These are phyloP conservation scores for Cercospora zeina DNA, from an alignment of 2,329 filamentous ascomycete species.

Conservation along the genomic window DNA sequence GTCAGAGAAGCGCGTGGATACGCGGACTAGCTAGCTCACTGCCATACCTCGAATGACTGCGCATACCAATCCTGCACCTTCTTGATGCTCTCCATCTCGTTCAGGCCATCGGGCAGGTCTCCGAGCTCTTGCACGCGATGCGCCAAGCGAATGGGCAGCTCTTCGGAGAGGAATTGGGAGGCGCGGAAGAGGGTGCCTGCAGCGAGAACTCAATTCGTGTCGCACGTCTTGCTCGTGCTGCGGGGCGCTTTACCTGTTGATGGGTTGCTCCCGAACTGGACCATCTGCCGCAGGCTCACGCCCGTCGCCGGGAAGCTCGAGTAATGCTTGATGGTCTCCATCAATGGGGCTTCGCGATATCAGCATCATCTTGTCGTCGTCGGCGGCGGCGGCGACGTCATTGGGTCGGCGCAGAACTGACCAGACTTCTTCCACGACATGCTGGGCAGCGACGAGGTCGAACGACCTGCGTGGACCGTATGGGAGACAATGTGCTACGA, in stretches of 20 bases:
- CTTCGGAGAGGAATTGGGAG: conserved; percentile 96
- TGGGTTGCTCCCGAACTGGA: conserved; percentile 93
- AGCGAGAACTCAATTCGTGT: conserved; percentile 4
- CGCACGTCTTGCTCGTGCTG: neutral
- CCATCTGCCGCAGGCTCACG: conserved; percentile 96
- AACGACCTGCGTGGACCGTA: conserved; percentile 18
- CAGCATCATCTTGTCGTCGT: neutral
- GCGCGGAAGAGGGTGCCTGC: conserved; percentile 92
- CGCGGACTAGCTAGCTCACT: conserved; percentile 39
- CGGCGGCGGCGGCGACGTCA: conserved; percentile 26
- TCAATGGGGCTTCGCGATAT: conserved; percentile 31
- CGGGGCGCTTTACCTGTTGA: conserved; percentile 67
- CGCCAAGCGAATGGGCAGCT: conserved; percentile 92
- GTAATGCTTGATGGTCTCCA: conserved; percentile 40
- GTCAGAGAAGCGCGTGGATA: conserved; percentile 20
- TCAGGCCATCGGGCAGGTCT: conserved; percentile 89
- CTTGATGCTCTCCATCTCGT: conserved; percentile 95
- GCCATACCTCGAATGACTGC: conserved; percentile 87
- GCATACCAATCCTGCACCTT: conserved; percentile 98
- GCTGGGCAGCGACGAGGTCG: conserved; percentile 28
- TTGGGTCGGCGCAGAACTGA: conserved; percentile 20
- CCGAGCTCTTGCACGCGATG: conserved; percentile 94
- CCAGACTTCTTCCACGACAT: conserved; percentile 40
- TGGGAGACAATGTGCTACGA: conserved; percentile 24
- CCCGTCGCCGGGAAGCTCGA: conserved; percentile 93